Percentiles rank a stretch among this genome's conserved stretches.
phyloP scores from a whole-genome alignment of 2,329 filamentous ascomycete genomes.

The Aureobasidium sp. region DNA sequence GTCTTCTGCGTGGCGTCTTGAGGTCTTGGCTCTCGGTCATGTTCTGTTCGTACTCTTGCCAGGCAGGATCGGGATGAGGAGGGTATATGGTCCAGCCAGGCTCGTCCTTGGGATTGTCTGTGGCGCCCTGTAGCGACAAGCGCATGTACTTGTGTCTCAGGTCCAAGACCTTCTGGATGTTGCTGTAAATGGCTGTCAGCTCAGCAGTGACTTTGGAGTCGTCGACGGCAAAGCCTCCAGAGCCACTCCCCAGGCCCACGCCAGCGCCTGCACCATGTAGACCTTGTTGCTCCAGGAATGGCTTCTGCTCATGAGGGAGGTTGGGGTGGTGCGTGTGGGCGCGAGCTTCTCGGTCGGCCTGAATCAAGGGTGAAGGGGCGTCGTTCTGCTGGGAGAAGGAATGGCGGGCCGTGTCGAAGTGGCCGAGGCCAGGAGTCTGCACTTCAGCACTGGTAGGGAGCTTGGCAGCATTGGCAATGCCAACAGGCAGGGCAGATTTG shows the following conservation, averaged over 20 bases:
- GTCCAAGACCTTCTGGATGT: constrained; percentile 84
- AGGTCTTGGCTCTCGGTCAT: constrained; percentile 31
- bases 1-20: constrained; percentile 37
- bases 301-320: constrained; percentile 51
- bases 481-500: constrained; percentile 30
- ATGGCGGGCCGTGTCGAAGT: constrained; percentile 23
- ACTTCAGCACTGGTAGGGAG: constrained; percentile 24
- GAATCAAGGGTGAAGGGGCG: constrained; percentile 26
- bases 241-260: constrained; percentile 54
- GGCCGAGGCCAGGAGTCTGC: constrained; percentile 26
- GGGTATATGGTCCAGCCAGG: constrained; percentile 84
- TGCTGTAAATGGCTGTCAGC: constrained; percentile 76
- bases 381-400: constrained; percentile 38
- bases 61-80: constrained; percentile 82
- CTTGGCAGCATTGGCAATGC: constrained; percentile 29
- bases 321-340: constrained; percentile 45
- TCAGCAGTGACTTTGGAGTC: constrained; percentile 79
- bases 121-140: constrained; percentile 71
- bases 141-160: constrained; percentile 82
- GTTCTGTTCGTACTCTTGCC: constrained; percentile 42
- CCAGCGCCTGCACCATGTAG: constrained; percentile 53
- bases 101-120: constrained; percentile 83
- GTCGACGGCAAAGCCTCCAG: constrained; percentile 59
- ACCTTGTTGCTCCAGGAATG: constrained; percentile 47
- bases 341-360: constrained; percentile 43